Evolutionary conservation across 2,329 filamentous ascomycete genomes (phyloP), one percentile per base, ranked within the genome.

Genomic region (Spiromastix sp.): DNA sequence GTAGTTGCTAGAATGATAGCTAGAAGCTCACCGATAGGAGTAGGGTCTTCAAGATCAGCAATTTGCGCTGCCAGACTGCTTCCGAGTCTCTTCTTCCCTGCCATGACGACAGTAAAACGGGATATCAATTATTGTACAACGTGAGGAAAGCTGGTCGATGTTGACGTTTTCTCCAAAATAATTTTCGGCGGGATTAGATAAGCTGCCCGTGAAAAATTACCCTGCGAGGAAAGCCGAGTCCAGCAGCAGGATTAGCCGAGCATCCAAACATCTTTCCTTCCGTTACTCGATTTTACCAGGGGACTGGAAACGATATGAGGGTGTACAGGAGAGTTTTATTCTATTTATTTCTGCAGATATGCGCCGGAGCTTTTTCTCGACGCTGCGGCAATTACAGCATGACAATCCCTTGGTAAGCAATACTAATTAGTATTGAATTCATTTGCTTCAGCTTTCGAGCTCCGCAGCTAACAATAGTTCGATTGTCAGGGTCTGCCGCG

Each of bases 331-430:
- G 7, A 24, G 7, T 7, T 24, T 24, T n/a, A 7, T 7, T n/a
- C 21, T n/a, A 24, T 31, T 32, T 4, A n/a, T 13, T 4, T 12
- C 9, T 6, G 30, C 19, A 25, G 52, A 37, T 15, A 57, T 64
- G 51, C 60, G 56, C 38, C 54, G 55, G 48, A 61, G 64, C 37
- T 48, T 68, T 22, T 77, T 85, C 47, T 79, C 78, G 8, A 72
- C 66, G 3, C 48, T 68, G 19, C 55, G 66, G 20, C 46, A 50
- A 10, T 56, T 81, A 20, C 67, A 66, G 36, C 87, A 95, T 78
- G 87, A 94, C 47, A 95, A 94, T 47, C 87, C 87, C 3, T 61
- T 94, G 54, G 87, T 93, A 64, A 49, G n/a, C n/a, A n/a, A n/a
- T n/a, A n/a, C n/a, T n/a, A n/a, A n/a, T n/a, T n/a, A n/a, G n/a